Evolutionary conservation across 768 basidiomycete genomes (phyloP).

Genomic region (Leucocoprinus sp.): DNA sequence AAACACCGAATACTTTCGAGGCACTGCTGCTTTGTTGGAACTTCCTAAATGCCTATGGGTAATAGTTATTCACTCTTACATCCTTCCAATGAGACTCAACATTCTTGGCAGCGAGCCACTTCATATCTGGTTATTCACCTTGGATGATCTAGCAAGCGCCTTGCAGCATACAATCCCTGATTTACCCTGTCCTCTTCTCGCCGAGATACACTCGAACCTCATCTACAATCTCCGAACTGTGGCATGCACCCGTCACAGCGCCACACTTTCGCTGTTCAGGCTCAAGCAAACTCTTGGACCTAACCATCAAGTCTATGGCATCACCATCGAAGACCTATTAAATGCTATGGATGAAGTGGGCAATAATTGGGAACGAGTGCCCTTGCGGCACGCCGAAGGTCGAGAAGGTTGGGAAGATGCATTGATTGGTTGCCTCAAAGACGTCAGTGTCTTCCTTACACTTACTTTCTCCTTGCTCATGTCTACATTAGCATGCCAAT

Average conservation of each 20-base stretch:
- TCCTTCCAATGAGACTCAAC: conserved; percentile 10
- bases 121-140: conserved; percentile 77
- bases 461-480: conserved; percentile 3
- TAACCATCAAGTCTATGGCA: conserved; percentile 39
- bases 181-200: conserved; percentile 66
- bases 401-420: conserved; percentile 91
- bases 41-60: conserved; percentile 93
- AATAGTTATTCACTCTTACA: conserved; percentile 20
- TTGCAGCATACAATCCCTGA: conserved; percentile 69
- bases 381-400: conserved; percentile 61
- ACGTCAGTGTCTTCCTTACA: conserved; percentile 46
- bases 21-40: conserved; percentile 89
- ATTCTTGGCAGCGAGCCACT: conserved; percentile 61
- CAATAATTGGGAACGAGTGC: conserved; percentile 82
- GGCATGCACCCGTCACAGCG: conserved; percentile 67
- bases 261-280: conserved; percentile 56
- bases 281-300: conserved; percentile 29
- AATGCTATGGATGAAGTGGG: conserved; percentile 71
- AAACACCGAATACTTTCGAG: conserved; percentile 62
- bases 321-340: conserved; percentile 55
- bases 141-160: conserved; percentile 90
- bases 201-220: conserved; percentile 83
- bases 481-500: conserved; percentile 56
- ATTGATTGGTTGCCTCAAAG: conserved; percentile 79
- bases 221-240: conserved; percentile 87